These are phyloP conservation scores for Leptographium wingfieldii DNA, from an alignment of 2,329 filamentous ascomycete species.

Conservation along the genomic window DNA sequence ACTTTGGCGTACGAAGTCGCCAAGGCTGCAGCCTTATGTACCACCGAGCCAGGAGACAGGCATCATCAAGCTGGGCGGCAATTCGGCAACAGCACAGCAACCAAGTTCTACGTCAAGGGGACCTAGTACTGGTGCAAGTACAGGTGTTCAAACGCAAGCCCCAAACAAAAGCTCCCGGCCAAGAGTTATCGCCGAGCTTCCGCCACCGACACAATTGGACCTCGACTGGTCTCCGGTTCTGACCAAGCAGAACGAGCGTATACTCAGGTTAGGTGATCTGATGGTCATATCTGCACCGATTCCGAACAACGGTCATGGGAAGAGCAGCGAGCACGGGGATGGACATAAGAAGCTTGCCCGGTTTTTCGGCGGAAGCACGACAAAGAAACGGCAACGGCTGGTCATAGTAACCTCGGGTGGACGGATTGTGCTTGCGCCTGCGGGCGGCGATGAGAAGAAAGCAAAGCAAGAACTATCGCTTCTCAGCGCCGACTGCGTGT, in stretches of 20 bases:
- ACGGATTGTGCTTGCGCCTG: constrained; percentile 77
- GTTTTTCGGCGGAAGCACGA: constrained; percentile 83
- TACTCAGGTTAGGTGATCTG: constrained; percentile 85
- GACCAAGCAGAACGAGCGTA: constrained; percentile 81
- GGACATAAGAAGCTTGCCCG: constrained; percentile 79
- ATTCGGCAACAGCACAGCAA: constrained; percentile 21
- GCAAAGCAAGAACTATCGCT: constrained; percentile 87
- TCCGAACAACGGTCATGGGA: constrained; percentile 60
- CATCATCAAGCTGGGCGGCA: constrained; percentile 62
- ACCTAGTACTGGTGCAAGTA: background rate
- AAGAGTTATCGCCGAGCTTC: constrained; percentile 83
- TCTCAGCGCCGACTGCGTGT: constrained; percentile 59
- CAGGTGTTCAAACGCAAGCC: background rate
- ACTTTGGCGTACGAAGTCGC: constrained; percentile 83
- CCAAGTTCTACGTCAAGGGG: constrained; percentile 18
- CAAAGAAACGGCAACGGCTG: constrained; percentile 83
- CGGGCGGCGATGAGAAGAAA: constrained; percentile 91
- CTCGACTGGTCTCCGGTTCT: constrained; percentile 98
- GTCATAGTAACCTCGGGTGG: constrained; percentile 93
- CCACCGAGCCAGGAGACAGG: constrained; percentile 63
- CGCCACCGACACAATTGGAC: constrained; percentile 90
- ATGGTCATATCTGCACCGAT: constrained; percentile 71
- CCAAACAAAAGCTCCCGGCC: constrained; percentile 25
- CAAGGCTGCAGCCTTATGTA: constrained; percentile 71
- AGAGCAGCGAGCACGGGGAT: constrained; percentile 50